These are phyloP conservation scores for Pyrenophora graminea DNA, from an alignment of 2,329 filamentous ascomycete species.

Conservation along the genomic window DNA sequence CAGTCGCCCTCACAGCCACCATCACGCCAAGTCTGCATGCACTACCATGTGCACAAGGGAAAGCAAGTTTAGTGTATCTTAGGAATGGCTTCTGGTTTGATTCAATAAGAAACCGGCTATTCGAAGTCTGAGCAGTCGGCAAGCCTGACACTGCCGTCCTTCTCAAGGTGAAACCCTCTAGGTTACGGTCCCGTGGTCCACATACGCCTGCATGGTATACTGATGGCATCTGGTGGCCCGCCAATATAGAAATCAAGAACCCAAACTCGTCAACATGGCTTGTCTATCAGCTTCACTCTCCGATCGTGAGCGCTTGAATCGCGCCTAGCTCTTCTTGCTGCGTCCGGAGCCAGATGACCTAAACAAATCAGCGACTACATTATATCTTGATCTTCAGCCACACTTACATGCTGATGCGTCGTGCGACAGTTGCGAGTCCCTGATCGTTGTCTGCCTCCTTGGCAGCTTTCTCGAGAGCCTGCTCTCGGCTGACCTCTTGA, in stretches of 20 bases:
- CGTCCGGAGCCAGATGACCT: constrained; percentile 50
- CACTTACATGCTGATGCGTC: constrained; percentile 93
- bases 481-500: constrained; percentile 77
- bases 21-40: neutral
- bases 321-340: constrained; percentile 39
- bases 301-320: constrained; percentile 23
- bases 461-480: constrained; percentile 82
- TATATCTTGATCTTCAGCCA: neutral
- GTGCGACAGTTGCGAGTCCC: constrained; percentile 81
- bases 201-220: constrained; percentile 35
- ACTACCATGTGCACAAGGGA: neutral
- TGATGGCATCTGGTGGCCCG: constrained; percentile 28
- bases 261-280: constrained; percentile 8
- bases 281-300: constrained; percentile 13
- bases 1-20: neutral
- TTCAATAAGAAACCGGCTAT: constrained; percentile 29
- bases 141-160: constrained; percentile 38
- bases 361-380: constrained; percentile 16
- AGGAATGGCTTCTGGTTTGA: constrained; percentile 23
- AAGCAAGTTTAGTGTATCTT: neutral
- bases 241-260: constrained; percentile 25
- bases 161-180: constrained; percentile 35
- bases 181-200: constrained; percentile 28
- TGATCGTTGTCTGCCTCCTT: constrained; percentile 91
- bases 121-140: constrained; percentile 16